Evolutionary conservation across 768 basidiomycete genomes (phyloP), one percentile per base, ranked within the genome.

Genomic region (Termitomyces sp.): DNA sequence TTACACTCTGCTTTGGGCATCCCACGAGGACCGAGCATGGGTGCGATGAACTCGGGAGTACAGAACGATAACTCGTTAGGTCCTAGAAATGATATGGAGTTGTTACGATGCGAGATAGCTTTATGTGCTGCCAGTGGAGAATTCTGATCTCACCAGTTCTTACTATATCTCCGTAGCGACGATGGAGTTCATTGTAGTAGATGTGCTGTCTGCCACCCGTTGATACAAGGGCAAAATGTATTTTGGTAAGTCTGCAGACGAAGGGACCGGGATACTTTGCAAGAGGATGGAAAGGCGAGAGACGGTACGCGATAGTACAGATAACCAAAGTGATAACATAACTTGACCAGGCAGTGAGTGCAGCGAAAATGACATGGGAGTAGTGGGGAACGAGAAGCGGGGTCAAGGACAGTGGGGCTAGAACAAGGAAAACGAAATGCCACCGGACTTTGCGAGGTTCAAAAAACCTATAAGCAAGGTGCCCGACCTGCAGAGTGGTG

Each of bases 101-200:
- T 8, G 3, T 27, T 16, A 9, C 23, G 11, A 34, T 41, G 5
- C 21, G 11, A 23, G 12, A 21, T 10, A 27, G 37, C 14, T 2
- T 10, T 5, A 1, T 5, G 10, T 3, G 2, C n/a, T 23, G n/a
- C n/a, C n/a, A n/a, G n/a, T n/a, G 44, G 45, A 41, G n/a, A 17
- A 2, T 21, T 3, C n/a, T 9, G 10, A 12, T n/a, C 73, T 35
- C 55, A 82, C 84, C 85, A 35, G 79, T 74, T 53, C 84, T 73
- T 12, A 86, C 79, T n/a, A 78, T 66, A 19, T 79, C 73, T 0
- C 84, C 84, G 53, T 84, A 84, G 27, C 64, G 68, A 16, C 73
- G 70, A 62, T 86, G 84, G 23, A 85, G 61, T 6, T 63, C 52
- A 38, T 76, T 66, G 47, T 75, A 73, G 56, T 75, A 76, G 2